A percentile compares a stretch with the other conserved stretches of the same genome.
phyloP scores from a whole-genome alignment of 495 filamentous ascomycete genomes.

The Tirmania nivea region DNA sequence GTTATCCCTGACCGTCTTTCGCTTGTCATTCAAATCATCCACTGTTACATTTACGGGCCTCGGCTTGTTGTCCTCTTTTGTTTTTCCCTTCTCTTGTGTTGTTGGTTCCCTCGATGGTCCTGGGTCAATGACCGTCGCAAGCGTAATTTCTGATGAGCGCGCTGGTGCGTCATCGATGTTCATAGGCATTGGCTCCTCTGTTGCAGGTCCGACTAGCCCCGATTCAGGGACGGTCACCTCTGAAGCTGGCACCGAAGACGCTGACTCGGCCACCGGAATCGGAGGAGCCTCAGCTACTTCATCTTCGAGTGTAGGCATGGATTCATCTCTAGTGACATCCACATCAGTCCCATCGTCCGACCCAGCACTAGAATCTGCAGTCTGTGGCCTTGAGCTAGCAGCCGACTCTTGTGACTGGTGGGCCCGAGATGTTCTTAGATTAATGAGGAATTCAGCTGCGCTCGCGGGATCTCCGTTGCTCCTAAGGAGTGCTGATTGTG shows the following conservation, averaged over 20 bases:
- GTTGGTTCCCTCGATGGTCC: background rate
- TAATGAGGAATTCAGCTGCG: slow-evolving; percentile 11
- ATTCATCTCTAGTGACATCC: slow-evolving; percentile 14
- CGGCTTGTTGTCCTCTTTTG: slow-evolving; percentile 10
- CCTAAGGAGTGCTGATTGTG: slow-evolving; percentile 11
- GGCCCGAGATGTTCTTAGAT: slow-evolving; percentile 9
- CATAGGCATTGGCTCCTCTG: slow-evolving; percentile 21
- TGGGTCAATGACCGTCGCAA: background rate
- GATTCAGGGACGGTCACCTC: background rate
- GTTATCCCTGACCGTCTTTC: slow-evolving; percentile 46
- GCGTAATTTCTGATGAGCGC: background rate
- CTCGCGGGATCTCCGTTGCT: slow-evolving; percentile 12
- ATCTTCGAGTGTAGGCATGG: slow-evolving; percentile 2
- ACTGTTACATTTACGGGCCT: slow-evolving; percentile 31
- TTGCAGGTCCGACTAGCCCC: slow-evolving; percentile 1
- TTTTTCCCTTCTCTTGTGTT: slow-evolving; percentile 13
- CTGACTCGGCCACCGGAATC: slow-evolving; percentile 15
- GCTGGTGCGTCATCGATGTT: slow-evolving; percentile 22
- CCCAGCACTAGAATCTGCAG: slow-evolving; percentile 14
- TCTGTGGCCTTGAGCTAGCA: slow-evolving; percentile 12
- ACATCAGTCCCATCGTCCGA: slow-evolving; percentile 14
- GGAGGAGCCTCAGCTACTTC: slow-evolving; percentile 6
- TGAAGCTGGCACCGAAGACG: background rate
- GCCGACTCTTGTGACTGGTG: slow-evolving; percentile 11
- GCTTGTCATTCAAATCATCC: slow-evolving; percentile 65